Evolutionary conservation across 441 rosid species (phyloP).

Genomic region (Adansonia gregorii): DNA sequence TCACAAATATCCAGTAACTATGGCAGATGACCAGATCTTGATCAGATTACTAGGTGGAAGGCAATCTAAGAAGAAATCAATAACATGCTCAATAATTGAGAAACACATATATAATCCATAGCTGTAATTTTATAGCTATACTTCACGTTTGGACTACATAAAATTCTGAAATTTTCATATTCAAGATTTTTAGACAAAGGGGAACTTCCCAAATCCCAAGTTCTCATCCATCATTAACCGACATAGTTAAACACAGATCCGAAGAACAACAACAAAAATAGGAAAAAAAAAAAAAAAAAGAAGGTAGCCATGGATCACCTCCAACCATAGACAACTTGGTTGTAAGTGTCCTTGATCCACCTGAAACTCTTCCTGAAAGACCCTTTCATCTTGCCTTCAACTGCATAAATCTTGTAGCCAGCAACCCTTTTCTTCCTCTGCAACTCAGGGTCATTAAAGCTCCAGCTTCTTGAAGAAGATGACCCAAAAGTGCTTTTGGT

Average conservation of each 20-base stretch:
- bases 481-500: conserved; percentile 44
- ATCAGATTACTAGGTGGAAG: neutral
- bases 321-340: conserved; percentile 67
- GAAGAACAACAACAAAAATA: no score
- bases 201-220: no score
- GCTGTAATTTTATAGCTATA: neutral
- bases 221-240: no score
- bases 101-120: neutral
- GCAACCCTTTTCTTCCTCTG: conserved; percentile 94
- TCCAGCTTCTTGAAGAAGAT: conserved; percentile 55
- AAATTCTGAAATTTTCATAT: conserved; percentile 2
- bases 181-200: neutral
- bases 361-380: conserved; percentile 79
- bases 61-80: no score
- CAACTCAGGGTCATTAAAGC: conserved; percentile 75
- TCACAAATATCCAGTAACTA: neutral
- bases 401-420: conserved; percentile 69
- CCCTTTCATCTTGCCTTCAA: conserved; percentile 83
- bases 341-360: conserved; percentile 78
- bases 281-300: neutral
- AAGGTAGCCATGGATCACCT: conserved; percentile 36
- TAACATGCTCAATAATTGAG: no score
- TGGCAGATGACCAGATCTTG: neutral
- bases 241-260: no score
- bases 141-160: no score